Evolutionary conservation across 2,329 filamentous ascomycete genomes (phyloP).

Genomic region (Colletotrichum godetiae): DNA sequence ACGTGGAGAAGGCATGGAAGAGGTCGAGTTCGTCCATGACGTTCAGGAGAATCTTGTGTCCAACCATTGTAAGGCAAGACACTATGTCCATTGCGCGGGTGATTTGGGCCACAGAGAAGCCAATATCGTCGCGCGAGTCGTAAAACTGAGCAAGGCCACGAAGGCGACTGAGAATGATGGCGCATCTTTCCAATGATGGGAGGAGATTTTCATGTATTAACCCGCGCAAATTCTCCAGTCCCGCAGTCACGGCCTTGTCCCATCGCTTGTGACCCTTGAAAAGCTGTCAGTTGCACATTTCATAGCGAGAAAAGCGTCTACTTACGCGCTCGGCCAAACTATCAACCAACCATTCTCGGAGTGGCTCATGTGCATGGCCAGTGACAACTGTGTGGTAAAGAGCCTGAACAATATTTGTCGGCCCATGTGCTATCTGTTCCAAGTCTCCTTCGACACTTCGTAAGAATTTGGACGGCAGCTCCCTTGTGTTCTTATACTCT

Average conservation of each 20-base stretch:
- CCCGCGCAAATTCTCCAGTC: constrained; percentile 80
- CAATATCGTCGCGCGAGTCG: constrained; percentile 72
- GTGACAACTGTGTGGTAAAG: constrained; percentile 88
- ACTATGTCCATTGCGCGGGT: constrained; percentile 76
- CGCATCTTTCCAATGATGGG: constrained; percentile 85
- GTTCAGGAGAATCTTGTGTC: constrained; percentile 77
- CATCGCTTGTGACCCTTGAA: constrained; percentile 88
- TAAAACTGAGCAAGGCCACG: constrained; percentile 87
- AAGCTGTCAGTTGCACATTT: constrained; percentile 34
- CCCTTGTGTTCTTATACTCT: constrained; percentile 86
- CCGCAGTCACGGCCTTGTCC: constrained; percentile 86
- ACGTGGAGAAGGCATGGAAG: constrained; percentile 82
- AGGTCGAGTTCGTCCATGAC: constrained; percentile 82
- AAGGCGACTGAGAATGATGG: constrained; percentile 83
- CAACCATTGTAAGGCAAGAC: constrained; percentile 79
- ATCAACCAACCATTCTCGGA: constrained; percentile 91
- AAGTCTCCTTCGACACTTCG: constrained; percentile 82
- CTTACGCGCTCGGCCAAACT: constrained; percentile 81
- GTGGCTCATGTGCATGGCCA: constrained; percentile 78
- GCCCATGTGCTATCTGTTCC: constrained; percentile 67
- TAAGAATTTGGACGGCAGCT: constrained; percentile 83
- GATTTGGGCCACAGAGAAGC: constrained; percentile 73
- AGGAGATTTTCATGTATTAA: constrained; percentile 89
- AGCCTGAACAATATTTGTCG: constrained; percentile 74
- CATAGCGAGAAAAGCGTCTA: constrained; percentile 25